These are phyloP conservation scores for Cylindrotheca closterium DNA, from an alignment of 108 stramenopile genomes.

Conservation along the genomic window DNA sequence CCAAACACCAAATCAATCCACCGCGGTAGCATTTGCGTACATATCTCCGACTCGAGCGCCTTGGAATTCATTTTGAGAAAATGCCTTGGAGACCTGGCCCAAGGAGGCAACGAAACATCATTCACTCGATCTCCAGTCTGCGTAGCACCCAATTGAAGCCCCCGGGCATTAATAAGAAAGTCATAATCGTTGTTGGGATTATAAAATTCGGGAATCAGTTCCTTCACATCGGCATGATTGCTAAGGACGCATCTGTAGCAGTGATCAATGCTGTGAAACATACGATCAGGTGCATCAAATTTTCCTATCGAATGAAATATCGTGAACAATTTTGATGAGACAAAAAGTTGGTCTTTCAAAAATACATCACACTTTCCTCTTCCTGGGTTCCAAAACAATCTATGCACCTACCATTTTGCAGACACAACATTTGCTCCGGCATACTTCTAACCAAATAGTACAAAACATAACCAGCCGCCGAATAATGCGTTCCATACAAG, in stretches of 20 bases:
- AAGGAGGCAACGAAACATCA: slow-evolving; percentile 89
- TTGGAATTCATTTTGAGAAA: slow-evolving; percentile 85
- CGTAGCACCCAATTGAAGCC: slow-evolving; percentile 90
- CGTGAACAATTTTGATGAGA: too few species aligned
- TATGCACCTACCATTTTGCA: slow-evolving; percentile 85
- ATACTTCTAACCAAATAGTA: slow-evolving; percentile 94
- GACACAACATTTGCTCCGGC: slow-evolving; percentile 97
- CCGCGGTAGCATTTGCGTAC: slow-evolving; percentile 75
- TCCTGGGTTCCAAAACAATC: too few species aligned
- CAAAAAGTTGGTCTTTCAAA: too few species aligned
- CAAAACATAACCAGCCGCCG: slow-evolving; percentile 97
- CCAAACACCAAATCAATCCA: slow-evolving; percentile 99
- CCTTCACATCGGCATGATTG: slow-evolving; percentile 97
- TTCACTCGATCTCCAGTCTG: slow-evolving; percentile 87
- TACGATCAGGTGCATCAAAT: slow-evolving; percentile 96
- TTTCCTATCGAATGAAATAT: slow-evolving; percentile 54
- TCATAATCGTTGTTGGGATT: slow-evolving; percentile 75
- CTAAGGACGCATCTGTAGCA: slow-evolving; percentile 79
- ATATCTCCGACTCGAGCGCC: slow-evolving; percentile 94
- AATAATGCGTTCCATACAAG: slow-evolving; percentile 96
- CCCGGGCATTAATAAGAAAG: slow-evolving; percentile 89
- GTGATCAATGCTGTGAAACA: slow-evolving; percentile 82
- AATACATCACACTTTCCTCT: too few species aligned
- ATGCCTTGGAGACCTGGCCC: slow-evolving; percentile 87
- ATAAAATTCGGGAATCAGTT: slow-evolving; percentile 96